A percentile compares a stretch with the other conserved stretches of the same genome.
Evolutionary conservation across 2,329 filamentous ascomycete species (phyloP).

Genomic region (Colletotrichum sp.): DNA sequence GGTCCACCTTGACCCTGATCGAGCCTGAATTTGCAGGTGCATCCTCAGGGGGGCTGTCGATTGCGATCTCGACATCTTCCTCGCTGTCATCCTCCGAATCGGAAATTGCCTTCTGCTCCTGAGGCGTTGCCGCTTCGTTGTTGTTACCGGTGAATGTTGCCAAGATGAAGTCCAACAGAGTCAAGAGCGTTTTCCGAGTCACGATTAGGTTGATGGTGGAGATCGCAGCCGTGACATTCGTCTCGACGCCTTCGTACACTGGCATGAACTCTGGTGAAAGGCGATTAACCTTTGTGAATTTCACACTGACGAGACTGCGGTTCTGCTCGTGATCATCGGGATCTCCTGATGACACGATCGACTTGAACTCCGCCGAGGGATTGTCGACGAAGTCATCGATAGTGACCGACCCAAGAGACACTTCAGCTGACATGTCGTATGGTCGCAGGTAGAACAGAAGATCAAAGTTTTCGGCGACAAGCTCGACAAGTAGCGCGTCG

Average conservation of each 20-base stretch:
- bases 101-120: constrained; percentile 40
- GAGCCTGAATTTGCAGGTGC: constrained; percentile 61
- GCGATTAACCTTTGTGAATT: constrained; percentile 87
- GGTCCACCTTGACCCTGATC: constrained; percentile 89
- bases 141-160: constrained; percentile 81
- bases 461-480: constrained; percentile 88
- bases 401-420: constrained; percentile 83
- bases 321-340: constrained; percentile 75
- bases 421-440: constrained; percentile 92
- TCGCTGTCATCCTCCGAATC: constrained; percentile 39
- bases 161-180: constrained; percentile 91
- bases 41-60: constrained; percentile 8
- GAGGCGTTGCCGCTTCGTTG: constrained; percentile 35
- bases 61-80: constrained; percentile 30
- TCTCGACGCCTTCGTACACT: constrained; percentile 91
- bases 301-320: constrained; percentile 85
- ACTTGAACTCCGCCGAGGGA: constrained; percentile 89
- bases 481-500: constrained; percentile 85
- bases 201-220: constrained; percentile 97
- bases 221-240: constrained; percentile 87
- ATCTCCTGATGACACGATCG: constrained; percentile 88
- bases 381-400: constrained; percentile 96
- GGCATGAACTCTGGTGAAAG: constrained; percentile 93
- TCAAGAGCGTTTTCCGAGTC: constrained; percentile 90
- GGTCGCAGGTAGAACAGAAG: constrained; percentile 87